Evolutionary conservation across 208 protist species (phyloP).

Genomic region (Acanthamoeba sp.): DNA sequence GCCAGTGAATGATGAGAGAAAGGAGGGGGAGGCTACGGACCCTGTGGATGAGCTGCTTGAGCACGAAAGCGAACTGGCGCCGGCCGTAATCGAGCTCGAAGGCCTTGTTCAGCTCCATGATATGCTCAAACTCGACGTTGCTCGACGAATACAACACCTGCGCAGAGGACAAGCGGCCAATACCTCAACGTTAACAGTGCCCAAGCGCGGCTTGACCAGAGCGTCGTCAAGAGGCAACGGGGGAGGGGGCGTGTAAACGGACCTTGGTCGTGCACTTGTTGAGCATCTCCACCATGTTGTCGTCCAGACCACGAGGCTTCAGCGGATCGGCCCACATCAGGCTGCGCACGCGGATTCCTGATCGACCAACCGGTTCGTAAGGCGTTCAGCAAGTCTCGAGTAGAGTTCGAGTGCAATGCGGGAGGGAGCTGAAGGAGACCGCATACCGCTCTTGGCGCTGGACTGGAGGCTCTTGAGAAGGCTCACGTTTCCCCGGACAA

Average conservation of each 20-base stretch:
- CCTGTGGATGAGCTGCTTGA: conserved; percentile 39
- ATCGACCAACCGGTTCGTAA: not conserved
- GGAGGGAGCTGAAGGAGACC: too few species aligned
- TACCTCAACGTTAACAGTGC: too few species aligned
- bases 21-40: not conserved
- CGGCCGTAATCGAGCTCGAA: conserved; percentile 67
- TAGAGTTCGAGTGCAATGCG: too few species aligned
- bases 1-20: not conserved
- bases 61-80: conserved; percentile 59
- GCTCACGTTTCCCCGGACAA: not conserved
- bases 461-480: not conserved
- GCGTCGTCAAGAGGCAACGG: too few species aligned
- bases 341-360: conserved; percentile 17
- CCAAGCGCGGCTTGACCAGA: too few species aligned
- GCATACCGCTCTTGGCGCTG: not conserved
- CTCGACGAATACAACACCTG: conserved; percentile 52
- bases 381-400: not conserved
- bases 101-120: conserved; percentile 66
- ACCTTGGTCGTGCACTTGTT: conserved; percentile 39
- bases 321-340: conserved; percentile 2
- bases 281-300: conserved; percentile 37
- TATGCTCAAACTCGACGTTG: conserved; percentile 56
- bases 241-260: not conserved
- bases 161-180: too few species aligned
- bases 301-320: conserved; percentile 6